phyloP scores from a whole-genome alignment of 805 yeast species.

The Myxozyma udenii region DNA sequence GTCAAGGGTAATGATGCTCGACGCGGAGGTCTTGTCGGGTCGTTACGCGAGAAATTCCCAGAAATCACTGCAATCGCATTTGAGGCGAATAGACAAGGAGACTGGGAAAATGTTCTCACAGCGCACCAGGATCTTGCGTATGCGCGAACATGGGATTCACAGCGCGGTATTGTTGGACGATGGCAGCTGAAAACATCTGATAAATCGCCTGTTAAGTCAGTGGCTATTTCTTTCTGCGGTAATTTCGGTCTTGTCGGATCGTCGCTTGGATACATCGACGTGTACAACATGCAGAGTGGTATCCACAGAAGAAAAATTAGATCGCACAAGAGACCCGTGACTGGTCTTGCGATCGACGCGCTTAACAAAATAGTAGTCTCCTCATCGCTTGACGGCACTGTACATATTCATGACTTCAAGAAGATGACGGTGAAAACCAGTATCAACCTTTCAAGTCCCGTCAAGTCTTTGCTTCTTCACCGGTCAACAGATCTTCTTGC shows the following conservation, averaged over 20 bases:
- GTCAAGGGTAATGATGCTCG: conserved; percentile 36
- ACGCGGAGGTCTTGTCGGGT: conserved; percentile 29
- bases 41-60: conserved; percentile 63
- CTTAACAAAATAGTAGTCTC: conserved; percentile 87
- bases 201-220: conserved; percentile 68
- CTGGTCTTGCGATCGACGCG: conserved; percentile 86
- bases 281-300: conserved; percentile 92
- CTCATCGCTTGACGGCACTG: conserved; percentile 81
- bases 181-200: conserved; percentile 72
- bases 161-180: conserved; percentile 74
- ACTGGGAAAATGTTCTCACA: conserved; percentile 88
- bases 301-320: conserved; percentile 66
- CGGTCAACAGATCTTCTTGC: conserved; percentile 81
- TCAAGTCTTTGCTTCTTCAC: conserved; percentile 74
- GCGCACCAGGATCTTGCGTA: conserved; percentile 78
- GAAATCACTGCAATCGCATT: conserved; percentile 49
- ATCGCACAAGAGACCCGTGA: conserved; percentile 55
- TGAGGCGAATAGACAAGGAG: conserved; percentile 30
- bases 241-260: conserved; percentile 93
- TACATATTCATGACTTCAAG: conserved; percentile 83
- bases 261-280: conserved; percentile 76
- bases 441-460: conserved; percentile 68
- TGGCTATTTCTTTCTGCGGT: conserved; percentile 86
- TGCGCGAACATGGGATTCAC: conserved; percentile 90
- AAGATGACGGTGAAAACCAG: conserved; percentile 65